Conservation (phyloP, 1,284 basidiomycete genomes). For the Baeospora myosura region DNA sequence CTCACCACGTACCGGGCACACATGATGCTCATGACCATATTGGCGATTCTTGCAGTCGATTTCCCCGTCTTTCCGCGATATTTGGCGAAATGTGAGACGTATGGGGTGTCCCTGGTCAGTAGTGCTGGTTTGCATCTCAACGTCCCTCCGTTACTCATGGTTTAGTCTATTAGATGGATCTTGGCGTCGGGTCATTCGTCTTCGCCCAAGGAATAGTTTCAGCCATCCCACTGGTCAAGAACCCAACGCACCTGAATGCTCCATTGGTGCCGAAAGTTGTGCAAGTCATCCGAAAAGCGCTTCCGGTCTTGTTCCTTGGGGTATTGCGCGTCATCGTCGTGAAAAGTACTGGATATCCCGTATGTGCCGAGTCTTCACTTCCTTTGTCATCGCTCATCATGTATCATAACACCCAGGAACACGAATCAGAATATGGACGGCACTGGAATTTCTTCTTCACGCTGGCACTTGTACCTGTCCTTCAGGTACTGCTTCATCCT, state of each 20-base stretch:
- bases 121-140: background rate
- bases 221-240: constrained; percentile 66
- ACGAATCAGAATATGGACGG: constrained; percentile 90
- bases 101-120: constrained; percentile 84
- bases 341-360: constrained; percentile 91
- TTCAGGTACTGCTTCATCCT: constrained; percentile 68
- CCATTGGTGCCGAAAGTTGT: constrained; percentile 47
- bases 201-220: constrained; percentile 92
- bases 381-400: constrained; percentile 6
- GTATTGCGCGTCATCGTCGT: constrained; percentile 77
- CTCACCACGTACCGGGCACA: constrained; percentile 88
- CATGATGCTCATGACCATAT: constrained; percentile 90
- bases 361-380: constrained; percentile 28
- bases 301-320: constrained; percentile 73
- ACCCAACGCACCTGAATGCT: constrained; percentile 43
- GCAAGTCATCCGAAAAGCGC: constrained; percentile 44
- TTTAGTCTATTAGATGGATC: constrained; percentile 97
- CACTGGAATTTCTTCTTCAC: constrained; percentile 99
- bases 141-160: constrained; percentile 1
- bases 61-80: constrained; percentile 86
- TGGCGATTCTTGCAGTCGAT: constrained; percentile 94
- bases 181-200: constrained; percentile 94
- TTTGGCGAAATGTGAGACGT: constrained; percentile 91
- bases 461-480: constrained; percentile 71
- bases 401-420: no score